A percentile compares a stretch with the other conserved stretches of the same genome.
Conservation (phyloP, 2,329 filamentous ascomycete species). For the Scedosporium dehoogii region DNA sequence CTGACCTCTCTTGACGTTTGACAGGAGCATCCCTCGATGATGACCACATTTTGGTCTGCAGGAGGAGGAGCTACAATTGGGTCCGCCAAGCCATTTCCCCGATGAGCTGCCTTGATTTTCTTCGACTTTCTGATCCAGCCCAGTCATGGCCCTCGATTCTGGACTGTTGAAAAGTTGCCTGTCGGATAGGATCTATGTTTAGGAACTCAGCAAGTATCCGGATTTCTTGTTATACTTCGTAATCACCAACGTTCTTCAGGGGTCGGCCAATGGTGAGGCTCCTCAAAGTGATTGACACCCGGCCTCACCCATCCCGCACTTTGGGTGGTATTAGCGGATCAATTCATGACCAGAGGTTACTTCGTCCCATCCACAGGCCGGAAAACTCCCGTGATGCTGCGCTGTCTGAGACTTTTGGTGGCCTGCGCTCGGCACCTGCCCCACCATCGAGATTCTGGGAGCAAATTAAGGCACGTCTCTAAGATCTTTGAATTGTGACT, state of each 20-base stretch:
- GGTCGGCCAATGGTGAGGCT: neutral
- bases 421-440: too few species aligned
- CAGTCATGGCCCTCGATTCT: neutral
- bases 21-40: neutral
- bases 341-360: neutral
- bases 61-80: neutral
- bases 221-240: neutral
- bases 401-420: neutral
- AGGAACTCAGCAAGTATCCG: neutral
- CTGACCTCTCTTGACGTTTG: neutral
- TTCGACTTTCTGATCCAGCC: neutral
- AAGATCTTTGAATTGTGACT: too few species aligned
- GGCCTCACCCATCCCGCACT: neutral
- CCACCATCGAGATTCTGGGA: too few species aligned
- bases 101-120: neutral
- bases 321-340: neutral
- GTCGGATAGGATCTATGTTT: neutral
- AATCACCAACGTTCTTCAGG: neutral
- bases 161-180: neutral
- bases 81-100: neutral
- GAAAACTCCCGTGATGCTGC: neutral
- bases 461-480: too few species aligned
- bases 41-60: neutral
- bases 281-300: neutral
- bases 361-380: neutral